Evolutionary conservation across 2,329 filamentous ascomycete genomes (phyloP).

Genomic region (Colletotrichum phormii): DNA sequence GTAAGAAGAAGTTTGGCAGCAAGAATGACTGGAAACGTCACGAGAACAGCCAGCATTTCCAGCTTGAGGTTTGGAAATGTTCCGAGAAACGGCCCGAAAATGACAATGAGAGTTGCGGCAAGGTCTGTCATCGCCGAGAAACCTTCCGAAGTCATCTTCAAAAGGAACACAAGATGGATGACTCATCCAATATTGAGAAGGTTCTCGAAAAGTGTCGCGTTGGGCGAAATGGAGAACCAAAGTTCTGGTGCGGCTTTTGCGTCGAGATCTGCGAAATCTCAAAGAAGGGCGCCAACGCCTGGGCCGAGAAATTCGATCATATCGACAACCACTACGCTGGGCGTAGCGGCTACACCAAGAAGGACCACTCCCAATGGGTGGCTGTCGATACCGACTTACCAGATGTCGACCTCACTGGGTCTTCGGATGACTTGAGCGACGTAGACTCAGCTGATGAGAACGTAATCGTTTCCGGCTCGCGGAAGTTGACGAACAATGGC

Average conservation of each 20-base stretch:
- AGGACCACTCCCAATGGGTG: conserved; percentile 68
- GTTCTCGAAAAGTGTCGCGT: conserved; percentile 68
- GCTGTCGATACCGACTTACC: conserved; percentile 46
- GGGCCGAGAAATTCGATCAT: conserved; percentile 73
- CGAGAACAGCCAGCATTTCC: conserved; percentile 82
- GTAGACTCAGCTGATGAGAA: conserved; percentile 13
- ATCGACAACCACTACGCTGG: conserved; percentile 79
- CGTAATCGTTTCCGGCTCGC: not conserved
- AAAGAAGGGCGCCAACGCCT: conserved; percentile 63
- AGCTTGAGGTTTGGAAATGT: conserved; percentile 80
- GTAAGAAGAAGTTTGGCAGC: conserved; percentile 83
- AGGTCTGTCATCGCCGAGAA: conserved; percentile 68
- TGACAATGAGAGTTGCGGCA: conserved; percentile 59
- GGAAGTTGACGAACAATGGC: not conserved
- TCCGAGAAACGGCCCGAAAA: conserved; percentile 47
- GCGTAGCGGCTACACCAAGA: conserved; percentile 51
- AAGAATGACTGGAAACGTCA: conserved; percentile 97
- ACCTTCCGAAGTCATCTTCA: conserved; percentile 72
- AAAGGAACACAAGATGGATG: conserved; percentile 56
- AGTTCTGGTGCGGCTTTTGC: conserved; percentile 94
- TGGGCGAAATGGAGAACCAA: conserved; percentile 71
- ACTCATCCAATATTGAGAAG: conserved; percentile 48
- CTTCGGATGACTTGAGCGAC: conserved; percentile 18
- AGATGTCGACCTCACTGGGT: conserved; percentile 15
- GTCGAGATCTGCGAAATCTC: conserved; percentile 56